Percentiles rank a stretch among this genome's conserved stretches.
Conservation (phyloP, 2,329 filamentous ascomycete species). For the Microdochium nivale region DNA sequence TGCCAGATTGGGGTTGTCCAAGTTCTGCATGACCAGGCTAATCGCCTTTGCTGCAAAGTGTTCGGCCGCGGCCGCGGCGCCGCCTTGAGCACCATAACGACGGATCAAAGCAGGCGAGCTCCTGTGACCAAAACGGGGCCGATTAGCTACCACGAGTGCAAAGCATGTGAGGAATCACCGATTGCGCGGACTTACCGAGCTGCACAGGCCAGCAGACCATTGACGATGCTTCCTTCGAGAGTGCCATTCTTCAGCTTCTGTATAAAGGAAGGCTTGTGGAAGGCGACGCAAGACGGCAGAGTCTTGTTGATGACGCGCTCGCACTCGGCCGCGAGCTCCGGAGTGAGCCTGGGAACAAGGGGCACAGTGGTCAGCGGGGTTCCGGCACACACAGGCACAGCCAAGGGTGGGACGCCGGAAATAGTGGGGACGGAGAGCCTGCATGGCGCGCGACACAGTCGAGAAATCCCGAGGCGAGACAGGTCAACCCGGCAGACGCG, state of each 20-base stretch:
- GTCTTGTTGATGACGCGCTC: conserved; percentile 54
- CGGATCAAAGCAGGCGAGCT: conserved; percentile 48
- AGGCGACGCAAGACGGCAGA: conserved; percentile 52
- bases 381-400: neutral
- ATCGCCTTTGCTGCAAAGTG: conserved; percentile 51
- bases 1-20: conserved; percentile 50
- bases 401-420: conserved; percentile 3
- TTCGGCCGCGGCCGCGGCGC: conserved; percentile 44
- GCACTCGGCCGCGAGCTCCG: conserved; percentile 49
- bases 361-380: neutral
- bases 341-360: conserved; percentile 33
- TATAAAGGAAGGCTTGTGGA: conserved; percentile 54
- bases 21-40: conserved; percentile 45
- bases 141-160: neutral
- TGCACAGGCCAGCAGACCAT: conserved; percentile 48
- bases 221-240: conserved; percentile 47
- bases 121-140: conserved; percentile 20
- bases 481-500: neutral
- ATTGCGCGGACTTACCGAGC: conserved; percentile 38
- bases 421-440: conserved; percentile 3
- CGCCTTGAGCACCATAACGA: conserved; percentile 45
- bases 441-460: neutral
- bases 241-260: conserved; percentile 49
- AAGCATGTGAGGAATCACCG: conserved; percentile 4
- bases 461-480: conserved; percentile 16